Evolutionary conservation across 2,329 filamentous ascomycete species (phyloP).

Genomic region (Pezizomycotina sp.): DNA sequence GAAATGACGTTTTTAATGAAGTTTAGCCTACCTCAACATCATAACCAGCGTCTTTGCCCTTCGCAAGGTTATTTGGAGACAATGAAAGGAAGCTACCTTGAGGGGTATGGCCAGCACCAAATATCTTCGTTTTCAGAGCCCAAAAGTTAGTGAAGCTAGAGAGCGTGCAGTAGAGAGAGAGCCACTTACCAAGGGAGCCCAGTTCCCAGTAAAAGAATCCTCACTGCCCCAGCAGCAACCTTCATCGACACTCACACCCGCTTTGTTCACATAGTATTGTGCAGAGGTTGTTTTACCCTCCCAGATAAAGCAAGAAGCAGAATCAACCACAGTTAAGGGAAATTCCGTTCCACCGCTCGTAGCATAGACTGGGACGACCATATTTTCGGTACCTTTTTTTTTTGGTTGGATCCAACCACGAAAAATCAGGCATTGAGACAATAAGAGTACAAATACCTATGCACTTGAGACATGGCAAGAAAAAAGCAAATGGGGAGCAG

Average conservation of each 20-base stretch:
- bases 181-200: constrained; percentile 45
- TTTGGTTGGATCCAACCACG: too few species aligned
- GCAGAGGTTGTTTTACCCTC: constrained; percentile 59
- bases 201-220: constrained; percentile 54
- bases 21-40: too few species aligned
- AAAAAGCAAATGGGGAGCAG: background rate
- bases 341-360: constrained; percentile 41
- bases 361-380: constrained; percentile 61
- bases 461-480: constrained; percentile 2
- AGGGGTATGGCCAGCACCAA: constrained; percentile 19
- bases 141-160: background rate
- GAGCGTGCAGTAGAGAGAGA: background rate
- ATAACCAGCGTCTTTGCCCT: too few species aligned
- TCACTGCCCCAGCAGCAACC: constrained; percentile 59
- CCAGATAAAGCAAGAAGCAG: constrained; percentile 61
- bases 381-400: too few species aligned
- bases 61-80: too few species aligned
- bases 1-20: too few species aligned
- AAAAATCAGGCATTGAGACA: too few species aligned
- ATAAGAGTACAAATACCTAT: too few species aligned
- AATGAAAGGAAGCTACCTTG: too few species aligned
- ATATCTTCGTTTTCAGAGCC: constrained; percentile 10
- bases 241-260: constrained; percentile 50
- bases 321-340: constrained; percentile 61
- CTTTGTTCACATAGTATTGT: constrained; percentile 82